These are phyloP conservation scores for Sicyos baderoa DNA, from an alignment of 306 rosid species.

Conservation along the genomic window DNA sequence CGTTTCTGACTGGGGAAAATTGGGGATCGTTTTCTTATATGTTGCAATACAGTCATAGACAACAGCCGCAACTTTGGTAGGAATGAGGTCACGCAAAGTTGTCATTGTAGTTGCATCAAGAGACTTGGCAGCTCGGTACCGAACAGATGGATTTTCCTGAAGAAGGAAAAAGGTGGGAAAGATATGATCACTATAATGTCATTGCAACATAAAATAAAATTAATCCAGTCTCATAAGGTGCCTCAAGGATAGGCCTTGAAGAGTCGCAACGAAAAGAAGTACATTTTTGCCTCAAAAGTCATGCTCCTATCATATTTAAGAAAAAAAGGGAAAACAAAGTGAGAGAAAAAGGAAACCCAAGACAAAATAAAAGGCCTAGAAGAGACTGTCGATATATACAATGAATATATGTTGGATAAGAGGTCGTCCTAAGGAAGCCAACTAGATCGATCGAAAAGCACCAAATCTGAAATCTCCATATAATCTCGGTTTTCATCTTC, in stretches of 20 bases:
- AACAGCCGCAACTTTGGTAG: conserved; percentile 94
- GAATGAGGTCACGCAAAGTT: conserved; percentile 80
- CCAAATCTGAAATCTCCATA: too few species aligned
- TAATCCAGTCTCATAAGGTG: not conserved
- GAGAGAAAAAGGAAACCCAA: too few species aligned
- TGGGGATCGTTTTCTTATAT: conserved; percentile 62
- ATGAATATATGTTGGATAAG: too few species aligned
- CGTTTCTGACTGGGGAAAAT: conserved; percentile 86
- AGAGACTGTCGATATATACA: too few species aligned
- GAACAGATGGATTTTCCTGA: conserved; percentile 80
- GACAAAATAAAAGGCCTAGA: too few species aligned
- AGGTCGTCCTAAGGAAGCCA: too few species aligned
- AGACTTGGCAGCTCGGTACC: conserved; percentile 86
- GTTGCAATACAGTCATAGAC: conserved; percentile 78
- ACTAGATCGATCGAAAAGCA: too few species aligned
- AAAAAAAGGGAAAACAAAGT: not conserved
- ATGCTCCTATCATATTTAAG: not conserved
- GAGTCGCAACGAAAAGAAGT: not conserved
- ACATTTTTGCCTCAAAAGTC: not conserved
- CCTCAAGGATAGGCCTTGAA: conserved; percentile 5
- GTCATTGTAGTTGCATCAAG: conserved; percentile 91
- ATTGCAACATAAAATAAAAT: conserved; percentile 8
- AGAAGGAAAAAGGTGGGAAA: conserved; percentile 20
- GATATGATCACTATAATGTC: not conserved
- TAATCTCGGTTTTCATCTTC: too few species aligned